Conservation (phyloP, 2,329 filamentous ascomycete species). For the Aspergillus felis region DNA sequence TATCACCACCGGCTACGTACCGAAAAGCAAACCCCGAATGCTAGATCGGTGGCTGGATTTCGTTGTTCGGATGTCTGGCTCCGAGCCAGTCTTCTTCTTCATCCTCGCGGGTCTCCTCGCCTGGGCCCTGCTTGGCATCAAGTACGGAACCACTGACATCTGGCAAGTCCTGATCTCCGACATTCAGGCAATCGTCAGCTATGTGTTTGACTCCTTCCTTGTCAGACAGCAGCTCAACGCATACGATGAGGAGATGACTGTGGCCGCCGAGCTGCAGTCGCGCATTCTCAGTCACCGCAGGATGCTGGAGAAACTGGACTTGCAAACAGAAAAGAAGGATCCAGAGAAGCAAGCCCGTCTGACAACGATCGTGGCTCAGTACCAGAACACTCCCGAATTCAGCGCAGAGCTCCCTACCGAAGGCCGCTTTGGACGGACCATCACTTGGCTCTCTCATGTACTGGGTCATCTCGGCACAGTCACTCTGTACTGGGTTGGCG, state of each 20-base stretch:
- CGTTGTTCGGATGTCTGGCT: slow-evolving; percentile 23
- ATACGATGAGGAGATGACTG: slow-evolving; percentile 11
- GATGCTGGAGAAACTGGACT: background rate
- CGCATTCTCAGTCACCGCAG: slow-evolving; percentile 6
- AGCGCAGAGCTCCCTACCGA: slow-evolving; percentile 27
- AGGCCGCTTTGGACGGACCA: background rate
- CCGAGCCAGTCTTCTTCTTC: slow-evolving; percentile 20
- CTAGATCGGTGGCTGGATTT: slow-evolving; percentile 19
- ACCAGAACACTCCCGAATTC: slow-evolving; percentile 7
- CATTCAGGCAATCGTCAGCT: slow-evolving; percentile 24
- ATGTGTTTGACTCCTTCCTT: slow-evolving; percentile 25
- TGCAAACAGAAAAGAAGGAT: background rate
- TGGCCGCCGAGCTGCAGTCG: slow-evolving; percentile 7
- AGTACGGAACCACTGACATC: slow-evolving; percentile 11
- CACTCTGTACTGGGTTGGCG: background rate
- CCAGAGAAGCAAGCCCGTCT: background rate
- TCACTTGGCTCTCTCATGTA: background rate
- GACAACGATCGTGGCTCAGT: background rate
- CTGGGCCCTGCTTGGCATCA: slow-evolving; percentile 25
- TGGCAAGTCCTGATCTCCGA: slow-evolving; percentile 27
- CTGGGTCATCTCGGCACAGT: slow-evolving; percentile 1
- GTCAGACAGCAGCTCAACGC: slow-evolving; percentile 24
- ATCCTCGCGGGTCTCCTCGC: slow-evolving; percentile 26
- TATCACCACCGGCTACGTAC: background rate
- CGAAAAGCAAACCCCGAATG: background rate